A percentile compares a stretch with the other conserved stretches of the same genome.
Conservation (phyloP, 495 filamentous ascomycete species). For the Podospora comata region DNA sequence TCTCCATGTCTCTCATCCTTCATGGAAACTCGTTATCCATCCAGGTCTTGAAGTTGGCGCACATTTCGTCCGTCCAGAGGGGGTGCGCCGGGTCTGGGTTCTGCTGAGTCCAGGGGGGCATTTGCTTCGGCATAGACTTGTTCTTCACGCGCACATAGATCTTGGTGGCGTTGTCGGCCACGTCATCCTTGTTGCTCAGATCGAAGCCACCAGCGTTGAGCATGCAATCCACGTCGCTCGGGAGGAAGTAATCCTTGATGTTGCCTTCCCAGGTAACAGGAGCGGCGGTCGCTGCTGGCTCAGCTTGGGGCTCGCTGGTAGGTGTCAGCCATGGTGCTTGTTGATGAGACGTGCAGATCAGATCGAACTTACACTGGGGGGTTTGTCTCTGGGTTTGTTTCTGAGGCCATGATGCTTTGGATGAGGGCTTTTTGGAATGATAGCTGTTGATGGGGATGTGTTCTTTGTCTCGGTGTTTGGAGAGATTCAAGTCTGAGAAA, state of each 20-base stretch:
- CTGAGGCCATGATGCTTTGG: not conserved
- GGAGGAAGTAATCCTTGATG: slow-evolving; percentile 6
- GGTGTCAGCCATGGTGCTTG: not conserved
- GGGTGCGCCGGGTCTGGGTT: slow-evolving; percentile 5
- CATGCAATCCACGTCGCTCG: slow-evolving; percentile 2
- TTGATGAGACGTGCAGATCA: not conserved
- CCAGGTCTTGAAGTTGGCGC: slow-evolving; percentile 1
- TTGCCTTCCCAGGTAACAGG: not conserved
- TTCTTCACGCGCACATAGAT: slow-evolving; percentile 4
- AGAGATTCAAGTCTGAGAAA: no score
- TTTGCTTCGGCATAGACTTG: slow-evolving; percentile 7
- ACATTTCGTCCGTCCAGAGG: slow-evolving; percentile 9
- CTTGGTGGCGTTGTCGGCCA: not conserved
- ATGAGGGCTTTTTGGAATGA: no score
- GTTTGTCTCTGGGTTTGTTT: not conserved
- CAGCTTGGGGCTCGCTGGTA: not conserved
- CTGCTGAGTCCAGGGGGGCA: slow-evolving; percentile 3
- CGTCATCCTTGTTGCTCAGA: slow-evolving; percentile 8
- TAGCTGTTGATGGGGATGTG: no score
- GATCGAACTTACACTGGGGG: not conserved
- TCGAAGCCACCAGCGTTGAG: not conserved
- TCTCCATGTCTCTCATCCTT: not conserved
- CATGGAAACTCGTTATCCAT: not conserved
- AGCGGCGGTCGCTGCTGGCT: not conserved
- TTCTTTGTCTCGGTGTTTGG: no score